Percentiles rank a stretch among this genome's conserved stretches.
These are phyloP conservation scores for Penicillium rolfsii DNA, from an alignment of 2,329 filamentous ascomycete species.

Conservation along the genomic window DNA sequence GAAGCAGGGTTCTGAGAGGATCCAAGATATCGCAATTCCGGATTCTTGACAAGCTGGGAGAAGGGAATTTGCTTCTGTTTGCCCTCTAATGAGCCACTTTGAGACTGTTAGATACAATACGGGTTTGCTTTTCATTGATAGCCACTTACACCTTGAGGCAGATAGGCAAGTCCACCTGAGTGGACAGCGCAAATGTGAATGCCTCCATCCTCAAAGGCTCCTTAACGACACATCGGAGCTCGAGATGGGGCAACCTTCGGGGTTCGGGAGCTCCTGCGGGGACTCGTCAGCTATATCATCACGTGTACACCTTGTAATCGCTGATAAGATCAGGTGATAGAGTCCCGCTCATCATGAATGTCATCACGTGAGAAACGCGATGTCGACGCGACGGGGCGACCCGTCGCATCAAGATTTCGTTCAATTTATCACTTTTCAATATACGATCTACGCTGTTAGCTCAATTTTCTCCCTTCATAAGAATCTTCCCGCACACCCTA, in stretches of 20 bases:
- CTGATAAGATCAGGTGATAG: slow-evolving; percentile 2
- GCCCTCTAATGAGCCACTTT: slow-evolving; percentile 74
- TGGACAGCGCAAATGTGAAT: slow-evolving; percentile 92
- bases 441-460: not conserved
- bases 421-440: not conserved
- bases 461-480: not conserved
- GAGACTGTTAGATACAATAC: slow-evolving; percentile 15
- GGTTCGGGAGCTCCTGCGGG: slow-evolving; percentile 16
- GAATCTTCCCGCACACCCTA: not conserved
- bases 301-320: slow-evolving; percentile 5
- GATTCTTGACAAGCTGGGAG: slow-evolving; percentile 75
- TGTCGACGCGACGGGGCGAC: slow-evolving; percentile 3
- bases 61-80: slow-evolving; percentile 73
- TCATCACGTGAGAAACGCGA: slow-evolving; percentile 10
- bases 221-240: slow-evolving; percentile 9
- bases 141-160: slow-evolving; percentile 64
- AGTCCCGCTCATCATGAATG: not conserved
- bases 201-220: slow-evolving; percentile 70
- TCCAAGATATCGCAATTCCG: slow-evolving; percentile 82
- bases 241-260: not conserved
- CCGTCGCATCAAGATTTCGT: not conserved
- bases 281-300: slow-evolving; percentile 21
- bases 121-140: not conserved
- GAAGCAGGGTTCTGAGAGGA: slow-evolving; percentile 82
- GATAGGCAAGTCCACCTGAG: slow-evolving; percentile 74